Percentiles rank a stretch among this genome's conserved stretches.
Conservation (phyloP, 768 basidiomycete genomes). For the Cyclocybe cylindracea region DNA sequence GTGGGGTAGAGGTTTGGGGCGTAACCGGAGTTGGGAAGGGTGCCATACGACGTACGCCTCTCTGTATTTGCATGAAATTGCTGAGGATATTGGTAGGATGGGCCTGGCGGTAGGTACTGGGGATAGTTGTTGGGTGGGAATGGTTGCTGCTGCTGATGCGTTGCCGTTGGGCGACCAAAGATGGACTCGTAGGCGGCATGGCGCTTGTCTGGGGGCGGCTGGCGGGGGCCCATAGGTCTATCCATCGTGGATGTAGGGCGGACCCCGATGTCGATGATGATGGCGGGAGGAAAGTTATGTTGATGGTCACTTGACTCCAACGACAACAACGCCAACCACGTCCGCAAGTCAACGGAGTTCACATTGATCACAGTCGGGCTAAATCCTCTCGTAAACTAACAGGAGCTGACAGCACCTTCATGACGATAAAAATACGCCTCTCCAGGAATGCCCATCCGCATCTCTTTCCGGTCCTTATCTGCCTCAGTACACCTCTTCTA, state of each 20-base stretch:
- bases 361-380: background rate
- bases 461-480: no score
- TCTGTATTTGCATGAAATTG: constrained; percentile 45
- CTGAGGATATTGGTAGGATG: constrained; percentile 36
- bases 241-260: constrained; percentile 36
- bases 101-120: constrained; percentile 25
- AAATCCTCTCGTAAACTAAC: background rate
- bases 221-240: constrained; percentile 56
- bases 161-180: constrained; percentile 73
- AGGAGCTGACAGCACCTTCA: no score
- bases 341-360: background rate
- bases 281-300: constrained; percentile 8
- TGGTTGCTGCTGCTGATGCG: constrained; percentile 46
- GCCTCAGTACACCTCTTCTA: no score
- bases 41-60: constrained; percentile 46
- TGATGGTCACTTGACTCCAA: background rate
- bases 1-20: constrained; percentile 22
- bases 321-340: background rate
- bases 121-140: constrained; percentile 22
- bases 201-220: constrained; percentile 68
- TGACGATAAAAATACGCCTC: no score
- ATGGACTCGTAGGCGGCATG: constrained; percentile 84
- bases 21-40: constrained; percentile 34
- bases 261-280: constrained; percentile 13
- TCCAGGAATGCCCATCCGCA: no score